Conservation (phyloP, 768 basidiomycete species). For the Mycena albidolilacea region DNA sequence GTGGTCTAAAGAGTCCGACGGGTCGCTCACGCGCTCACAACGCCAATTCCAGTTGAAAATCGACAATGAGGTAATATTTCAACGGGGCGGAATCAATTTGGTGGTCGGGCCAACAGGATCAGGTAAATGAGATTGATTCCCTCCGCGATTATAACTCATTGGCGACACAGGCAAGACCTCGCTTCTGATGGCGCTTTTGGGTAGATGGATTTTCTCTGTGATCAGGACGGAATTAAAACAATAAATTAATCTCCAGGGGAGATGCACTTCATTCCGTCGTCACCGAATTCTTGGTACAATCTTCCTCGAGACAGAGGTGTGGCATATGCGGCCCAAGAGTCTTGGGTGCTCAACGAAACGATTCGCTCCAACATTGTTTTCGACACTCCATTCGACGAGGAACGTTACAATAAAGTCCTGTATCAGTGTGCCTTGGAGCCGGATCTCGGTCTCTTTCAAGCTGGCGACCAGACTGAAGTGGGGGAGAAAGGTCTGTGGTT, state of each 20-base stretch:
- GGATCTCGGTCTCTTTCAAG: slow-evolving; percentile 79
- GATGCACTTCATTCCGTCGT: slow-evolving; percentile 72
- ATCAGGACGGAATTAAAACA: background rate
- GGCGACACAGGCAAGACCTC: slow-evolving; percentile 74
- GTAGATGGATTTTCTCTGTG: slow-evolving; percentile 58
- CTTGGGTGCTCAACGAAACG: slow-evolving; percentile 89
- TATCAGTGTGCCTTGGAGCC: slow-evolving; percentile 80
- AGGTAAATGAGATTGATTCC: slow-evolving; percentile 50
- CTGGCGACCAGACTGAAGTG: slow-evolving; percentile 73
- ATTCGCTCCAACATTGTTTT: slow-evolving; percentile 89
- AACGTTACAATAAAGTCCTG: slow-evolving; percentile 83
- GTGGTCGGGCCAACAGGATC: slow-evolving; percentile 72
- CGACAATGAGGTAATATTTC: slow-evolving; percentile 69
- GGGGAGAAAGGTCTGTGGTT: slow-evolving; percentile 70
- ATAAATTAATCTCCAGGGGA: slow-evolving; percentile 54
- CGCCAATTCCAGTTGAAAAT: slow-evolving; percentile 66
- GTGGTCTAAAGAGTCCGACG: slow-evolving; percentile 60
- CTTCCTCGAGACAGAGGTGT: slow-evolving; percentile 79
- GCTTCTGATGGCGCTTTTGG: slow-evolving; percentile 73
- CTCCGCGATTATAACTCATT: slow-evolving; percentile 54
- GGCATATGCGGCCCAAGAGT: slow-evolving; percentile 87
- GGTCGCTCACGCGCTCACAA: slow-evolving; percentile 52
- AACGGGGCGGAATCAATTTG: slow-evolving; percentile 66
- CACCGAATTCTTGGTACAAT: slow-evolving; percentile 74
- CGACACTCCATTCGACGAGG: slow-evolving; percentile 84